Base-by-base conservation (phyloP, 495 filamentous ascomycete genomes). In the Chaetomium tenue region DNA sequence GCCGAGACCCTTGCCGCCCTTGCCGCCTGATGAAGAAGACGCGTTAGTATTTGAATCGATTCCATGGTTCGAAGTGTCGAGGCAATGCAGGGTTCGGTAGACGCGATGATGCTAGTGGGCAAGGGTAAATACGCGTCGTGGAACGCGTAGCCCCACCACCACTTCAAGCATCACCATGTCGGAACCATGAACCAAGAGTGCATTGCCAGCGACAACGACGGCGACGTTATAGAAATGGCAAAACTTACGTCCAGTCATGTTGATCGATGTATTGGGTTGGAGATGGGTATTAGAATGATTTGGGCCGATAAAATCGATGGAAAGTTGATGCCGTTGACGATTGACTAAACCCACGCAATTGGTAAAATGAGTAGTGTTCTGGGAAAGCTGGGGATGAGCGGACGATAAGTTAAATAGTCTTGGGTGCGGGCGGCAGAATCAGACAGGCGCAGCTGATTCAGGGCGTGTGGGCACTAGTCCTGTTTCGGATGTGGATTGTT, bases 231-330 rank as follows among this genome's bases (percentile, higher is more conserved):
- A 15, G 44, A 70, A 48, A 57, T 54, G 61, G 48, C 11, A 30
- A 69, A 92, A 73, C 92, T 91, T 85, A 96, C 92, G 92, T 90
- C 92, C 92, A 91, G 92, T 93, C 92, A 96, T 96, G 68, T 78
- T 91, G 84, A 76, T 72, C 67, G 71, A 76, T 62, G 74, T 76
- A 60, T 53, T 47, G 25, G 20, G 61, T 66, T 61, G 56, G 44
- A 50, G 64, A 68, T 75, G 64, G 71, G 70, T 30, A 74, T 68
- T 67, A 63, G 30, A 64, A 77, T 76, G 71, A 48, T 70, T 68
- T 67, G 68, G 70, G 60, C 11, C 28, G 46, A 53, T 54, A 44
- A 63, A 68, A 57, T 64, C 62, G 66, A 68, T 71, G 69, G 25
- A 64, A 64, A 59, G 59, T 70, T 69, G 70, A 61, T 55, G 67